A percentile compares a stretch with the other conserved stretches of the same genome.
Evolutionary conservation across 2,329 filamentous ascomycete genomes (phyloP).

Genomic region (Diatrype stigma): DNA sequence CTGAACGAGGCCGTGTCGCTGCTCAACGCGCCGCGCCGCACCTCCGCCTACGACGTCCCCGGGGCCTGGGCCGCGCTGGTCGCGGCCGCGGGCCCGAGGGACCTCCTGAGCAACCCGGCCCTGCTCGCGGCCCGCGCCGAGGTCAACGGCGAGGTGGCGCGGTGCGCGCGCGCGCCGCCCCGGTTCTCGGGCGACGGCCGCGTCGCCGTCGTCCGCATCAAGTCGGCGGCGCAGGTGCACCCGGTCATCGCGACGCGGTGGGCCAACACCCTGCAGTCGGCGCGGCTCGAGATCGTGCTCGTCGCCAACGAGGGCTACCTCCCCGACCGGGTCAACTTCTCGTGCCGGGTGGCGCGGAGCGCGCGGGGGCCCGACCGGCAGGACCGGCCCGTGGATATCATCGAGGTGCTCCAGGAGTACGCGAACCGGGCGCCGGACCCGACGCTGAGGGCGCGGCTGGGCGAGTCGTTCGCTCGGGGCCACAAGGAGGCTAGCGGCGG

Average conservation of each 20-base stretch:
- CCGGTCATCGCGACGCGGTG: slow-evolving; percentile 64
- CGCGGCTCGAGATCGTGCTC: slow-evolving; percentile 58
- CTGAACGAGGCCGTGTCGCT: slow-evolving; percentile 60
- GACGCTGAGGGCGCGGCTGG: slow-evolving; percentile 44
- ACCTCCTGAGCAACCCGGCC: slow-evolving; percentile 43
- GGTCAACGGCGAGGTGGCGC: slow-evolving; percentile 57
- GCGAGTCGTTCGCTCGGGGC: slow-evolving; percentile 61
- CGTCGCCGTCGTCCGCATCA: slow-evolving; percentile 60
- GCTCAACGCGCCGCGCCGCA: slow-evolving; percentile 62
- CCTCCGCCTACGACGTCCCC: slow-evolving; percentile 55
- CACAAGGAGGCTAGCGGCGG: slow-evolving; percentile 67
- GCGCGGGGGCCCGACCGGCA: slow-evolving; percentile 46
- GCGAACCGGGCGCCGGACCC: slow-evolving; percentile 38
- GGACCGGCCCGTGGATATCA: slow-evolving; percentile 53
- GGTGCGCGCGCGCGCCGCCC: slow-evolving; percentile 57
- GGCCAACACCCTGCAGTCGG: slow-evolving; percentile 56
- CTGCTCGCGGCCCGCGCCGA: slow-evolving; percentile 53
- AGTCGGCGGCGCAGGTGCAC: slow-evolving; percentile 58
- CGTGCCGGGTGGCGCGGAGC: slow-evolving; percentile 56
- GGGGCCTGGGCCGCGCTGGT: slow-evolving; percentile 58
- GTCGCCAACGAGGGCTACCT: slow-evolving; percentile 65
- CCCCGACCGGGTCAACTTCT: slow-evolving; percentile 61
- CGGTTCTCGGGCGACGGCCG: slow-evolving; percentile 59
- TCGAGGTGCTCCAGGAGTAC: slow-evolving; percentile 50
- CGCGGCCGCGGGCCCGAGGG: slow-evolving; percentile 43